These are phyloP conservation scores for Macadamia integrifolia DNA, from an alignment of 164 flowering plant genomes.

Conservation along the genomic window DNA sequence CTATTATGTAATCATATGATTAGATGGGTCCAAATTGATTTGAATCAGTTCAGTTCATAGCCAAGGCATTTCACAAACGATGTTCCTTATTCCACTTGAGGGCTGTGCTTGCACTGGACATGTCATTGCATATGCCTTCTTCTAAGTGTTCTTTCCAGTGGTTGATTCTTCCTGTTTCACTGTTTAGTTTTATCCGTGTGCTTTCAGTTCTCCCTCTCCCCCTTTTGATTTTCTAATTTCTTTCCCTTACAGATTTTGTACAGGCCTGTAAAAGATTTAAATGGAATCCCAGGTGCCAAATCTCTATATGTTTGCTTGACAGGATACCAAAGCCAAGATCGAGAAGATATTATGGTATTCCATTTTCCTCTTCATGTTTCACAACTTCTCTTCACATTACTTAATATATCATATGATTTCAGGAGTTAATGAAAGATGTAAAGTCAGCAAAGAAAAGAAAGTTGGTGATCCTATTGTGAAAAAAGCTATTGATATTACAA, in stretches of 20 bases:
- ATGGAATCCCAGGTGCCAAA: conserved; percentile 80
- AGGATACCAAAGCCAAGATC: conserved; percentile 81
- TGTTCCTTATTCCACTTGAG: no score
- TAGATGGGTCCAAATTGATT: background rate
- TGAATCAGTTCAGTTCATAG: background rate
- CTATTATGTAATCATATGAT: no score
- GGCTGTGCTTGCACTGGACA: no score
- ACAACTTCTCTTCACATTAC: no score
- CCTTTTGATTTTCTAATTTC: background rate
- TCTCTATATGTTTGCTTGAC: conserved; percentile 68
- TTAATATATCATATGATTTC: no score
- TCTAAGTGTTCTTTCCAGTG: background rate
- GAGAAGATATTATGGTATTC: conserved; percentile 77
- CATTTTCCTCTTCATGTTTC: conserved; percentile 8
- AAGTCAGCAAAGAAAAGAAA: background rate
- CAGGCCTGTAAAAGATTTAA: conserved; percentile 64
- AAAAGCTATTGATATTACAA: background rate
- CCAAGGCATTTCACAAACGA: no score
- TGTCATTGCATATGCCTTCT: no score
- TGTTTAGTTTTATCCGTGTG: background rate
- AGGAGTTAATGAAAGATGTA: no score
- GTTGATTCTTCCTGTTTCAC: background rate
- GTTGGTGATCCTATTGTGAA: background rate
- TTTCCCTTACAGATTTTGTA: conserved; percentile 52
- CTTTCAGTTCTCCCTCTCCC: background rate